Base-by-base conservation (phyloP, 768 basidiomycete genomes). In the Gloeostereum incarnatum region DNA sequence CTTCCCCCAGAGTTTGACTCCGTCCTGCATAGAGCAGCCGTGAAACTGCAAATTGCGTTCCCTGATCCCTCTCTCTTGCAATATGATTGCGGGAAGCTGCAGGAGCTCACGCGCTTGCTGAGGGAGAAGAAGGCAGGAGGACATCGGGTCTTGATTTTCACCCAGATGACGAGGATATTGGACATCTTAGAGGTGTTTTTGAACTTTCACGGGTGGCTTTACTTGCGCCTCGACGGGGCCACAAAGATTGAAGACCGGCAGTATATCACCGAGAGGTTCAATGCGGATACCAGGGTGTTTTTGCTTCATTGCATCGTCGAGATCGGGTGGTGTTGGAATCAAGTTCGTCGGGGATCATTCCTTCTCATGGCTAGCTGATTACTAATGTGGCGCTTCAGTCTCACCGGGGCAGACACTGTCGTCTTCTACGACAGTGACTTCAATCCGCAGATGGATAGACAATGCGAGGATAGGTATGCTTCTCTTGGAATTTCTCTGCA, bases 351-450 rank as follows among this genome's bases (percentile, higher is more conserved):
- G 3, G 19, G 34, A 35, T 36, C 29, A 26, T 36, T 20, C 6
- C 33, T 5, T 6, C 35, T 37, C 52, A 31, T 48, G 50, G 44
- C 45, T 46, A 38, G 35, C 46, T 14, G 38, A 39, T 14, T 53
- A 38, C 10, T 50, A 21, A 39, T 35, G 48, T 41, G 22, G 36
- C 37, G 49, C 54, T 31, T 31, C 57, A 81, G 89, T 57, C 53
- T 86, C 45, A 85, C 82, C 5, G 86, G 86, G 13, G 91, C 91
- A 14, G 91, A 94, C 52, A 97, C 96, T 0, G 94, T 99, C 50
- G 76, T 99, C 39, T 93, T 99, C 58, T 98, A 94, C 52, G 94
- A 97, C 53, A 89, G 88, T 43, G 92, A 96, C 57, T 96, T 94
- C 67, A 91, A 90, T 50, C 93, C 93, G 1, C 93, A 96, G 56